Evolutionary conservation across 2,329 filamentous ascomycete genomes (phyloP), one percentile per base, ranked within the genome.

Genomic region (Shiraia sp.): DNA sequence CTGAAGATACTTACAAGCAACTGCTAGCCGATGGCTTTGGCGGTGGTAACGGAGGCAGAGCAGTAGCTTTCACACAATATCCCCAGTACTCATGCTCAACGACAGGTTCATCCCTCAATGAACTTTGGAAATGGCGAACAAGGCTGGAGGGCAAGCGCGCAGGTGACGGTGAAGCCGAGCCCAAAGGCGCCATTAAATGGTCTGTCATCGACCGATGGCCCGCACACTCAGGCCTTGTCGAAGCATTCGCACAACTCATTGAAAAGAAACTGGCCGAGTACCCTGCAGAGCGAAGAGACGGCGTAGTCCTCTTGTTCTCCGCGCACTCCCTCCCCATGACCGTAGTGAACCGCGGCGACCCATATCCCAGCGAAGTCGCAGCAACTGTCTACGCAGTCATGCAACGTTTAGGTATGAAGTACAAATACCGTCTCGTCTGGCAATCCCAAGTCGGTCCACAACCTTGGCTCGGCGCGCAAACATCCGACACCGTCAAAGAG

Each of bases 141-240:
- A 79, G 90, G 49, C 74, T 99, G 38, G 91, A 97, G 70, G 89
- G 88, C 27, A 90, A 89, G 69, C 75, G 79, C 30, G 78, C 72
- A 2, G 73, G 75, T 30, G 75, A 74, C 28, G 75, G 75, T 23
- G 74, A 75, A 25, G 68, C 79, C 17, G 69, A 74, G 31, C 70
- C 75, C 0, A 75, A 81, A 26, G 91, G 91, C 10, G 77, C 84
- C 2, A 96, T 99, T 52, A 80, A 86, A 43, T 99, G 93, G 93
- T 96, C 90, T 69, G 92, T 97, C 38, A 99, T 99, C 69, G 93
- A 99, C 71, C 83, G 93, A 47, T 99, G 93, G 93, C 93, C 92
- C 5, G 85, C 83, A n/a, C 92, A 99, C 66, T 77, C 84, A 2
- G 93, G 93, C 2, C 76, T 99, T 26, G 86, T 97, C 1, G 88